Evolutionary conservation across 495 filamentous ascomycete species (phyloP).

Genomic region (Apodospora peruviana): DNA sequence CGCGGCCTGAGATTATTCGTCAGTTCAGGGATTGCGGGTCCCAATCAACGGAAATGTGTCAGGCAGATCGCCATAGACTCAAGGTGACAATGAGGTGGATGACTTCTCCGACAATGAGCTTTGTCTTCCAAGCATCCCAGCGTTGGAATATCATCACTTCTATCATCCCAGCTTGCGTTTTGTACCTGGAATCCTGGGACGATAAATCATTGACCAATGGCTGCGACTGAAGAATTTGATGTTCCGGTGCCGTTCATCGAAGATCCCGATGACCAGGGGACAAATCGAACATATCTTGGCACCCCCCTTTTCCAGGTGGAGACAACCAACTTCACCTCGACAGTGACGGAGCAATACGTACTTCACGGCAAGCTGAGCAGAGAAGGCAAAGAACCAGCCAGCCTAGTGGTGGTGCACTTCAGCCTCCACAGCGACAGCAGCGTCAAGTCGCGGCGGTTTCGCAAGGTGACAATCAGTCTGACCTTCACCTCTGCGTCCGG

Average conservation of each 20-base stretch:
- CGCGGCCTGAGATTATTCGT: background rate
- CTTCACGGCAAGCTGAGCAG: background rate
- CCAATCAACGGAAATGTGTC: no score
- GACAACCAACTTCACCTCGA: background rate
- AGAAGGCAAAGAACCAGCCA: background rate
- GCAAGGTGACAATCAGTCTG: background rate
- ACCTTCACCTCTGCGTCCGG: background rate
- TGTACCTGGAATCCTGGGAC: no score
- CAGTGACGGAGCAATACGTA: constrained; percentile 2
- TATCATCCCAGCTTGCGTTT: no score
- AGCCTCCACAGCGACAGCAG: constrained; percentile 1
- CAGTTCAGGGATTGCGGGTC: background rate
- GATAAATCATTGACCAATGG: no score
- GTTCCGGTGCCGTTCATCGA: background rate
- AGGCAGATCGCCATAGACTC: no score
- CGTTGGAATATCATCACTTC: no score
- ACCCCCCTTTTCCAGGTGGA: constrained; percentile 1
- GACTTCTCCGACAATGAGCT: no score
- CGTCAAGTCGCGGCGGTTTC: background rate
- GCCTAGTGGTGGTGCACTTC: constrained; percentile 3
- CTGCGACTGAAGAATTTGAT: background rate
- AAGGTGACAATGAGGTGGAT: no score
- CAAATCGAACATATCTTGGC: constrained; percentile 2
- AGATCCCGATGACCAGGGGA: constrained; percentile 1
- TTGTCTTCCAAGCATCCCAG: no score